Evolutionary conservation across 176 grass and related monocot species (phyloP), one percentile per base, ranked within the genome.

Genomic region (Stipa capillata): DNA sequence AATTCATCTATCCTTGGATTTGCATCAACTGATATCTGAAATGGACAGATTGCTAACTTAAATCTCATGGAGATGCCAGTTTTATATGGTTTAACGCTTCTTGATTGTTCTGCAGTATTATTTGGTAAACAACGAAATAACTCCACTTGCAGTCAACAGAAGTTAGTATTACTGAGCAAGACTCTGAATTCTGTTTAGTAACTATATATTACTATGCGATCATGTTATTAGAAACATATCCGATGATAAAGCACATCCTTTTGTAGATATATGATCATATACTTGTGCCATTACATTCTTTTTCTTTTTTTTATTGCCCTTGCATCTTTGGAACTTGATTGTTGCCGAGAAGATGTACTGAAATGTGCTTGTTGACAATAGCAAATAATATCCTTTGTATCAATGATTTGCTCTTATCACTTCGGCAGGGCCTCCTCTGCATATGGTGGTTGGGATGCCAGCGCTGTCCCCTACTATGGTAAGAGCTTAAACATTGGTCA

Each of bases 381-480:
- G n/a, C 6, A 3, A 59, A 11, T 13, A 20, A 31, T 72, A 57
- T 72, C 21, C 62, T 15, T 12, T 33, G 47, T 50, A 61, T 45
- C 37, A n/a, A 45, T 83, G 60, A 54, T 64, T 11, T 85, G 52
- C 64, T 59, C 2, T 76, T 81, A 39, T 84, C 20, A 33, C 24
- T 87, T 69, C 1, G 41, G 31, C 83, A 95, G 96, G 82, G 81
- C 83, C 91, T 86, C 85, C 96, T 74, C 84, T 87, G 48, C 92
- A 94, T 82, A 64, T 91, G 51, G 85, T 98, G 71, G 78, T 95
- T 57, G 92, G 85, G 72, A 98, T 98, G 96, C 92, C 96, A 64
- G 96, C 96, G 17, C 69, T 98, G 7, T 98, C 96, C 28, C 96
- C 96, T 61, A 95, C 92, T 70, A 98, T 98, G 92, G 96, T 98